Evolutionary conservation across 2,329 filamentous ascomycete species (phyloP), one percentile per base, ranked within the genome.

Genomic region (Pestalotiopsis fici): DNA sequence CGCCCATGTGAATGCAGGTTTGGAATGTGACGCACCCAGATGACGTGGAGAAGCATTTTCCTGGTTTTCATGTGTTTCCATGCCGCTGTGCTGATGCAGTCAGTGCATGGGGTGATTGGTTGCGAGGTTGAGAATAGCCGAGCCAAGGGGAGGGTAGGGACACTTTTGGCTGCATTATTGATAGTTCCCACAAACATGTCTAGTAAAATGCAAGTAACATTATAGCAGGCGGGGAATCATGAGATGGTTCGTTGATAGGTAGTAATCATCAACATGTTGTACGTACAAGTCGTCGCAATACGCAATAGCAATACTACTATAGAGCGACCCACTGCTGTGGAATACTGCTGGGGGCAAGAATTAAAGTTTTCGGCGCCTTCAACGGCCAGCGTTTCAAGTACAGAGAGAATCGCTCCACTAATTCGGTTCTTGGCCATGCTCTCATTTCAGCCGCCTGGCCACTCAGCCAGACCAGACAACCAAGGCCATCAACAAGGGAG

Each of bases 351-450:
- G 43, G 43, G 18, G 18, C 43, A 50, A n/a, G 43, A 60, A 60
- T 31, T 60, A 60, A 39, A 60, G 57, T 60, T 60, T 60, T 60
- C 21, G 57, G 57, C 21, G 57, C 21, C 18, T 60, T 60, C 28
- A 37, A 37, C n/a, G 57, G 28, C 57, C 57, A 60, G 57, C 57
- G 57, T 60, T 60, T 60, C 57, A 60, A 35, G 6, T 60, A 60
- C n/a, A 60, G 57, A 37, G n/a, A 23, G 25, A 57, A 15, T 31
- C 13, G 15, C 57, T 60, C 57, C 57, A 60, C 57, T 18, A 35
- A 31, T 50, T 50, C 43, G 43, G 21, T 21, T 60, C 27, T 18
- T 21, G 23, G 23, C 55, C 23, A 57, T 23, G 23, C 23, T 25
- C 55, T 57, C 23, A 54, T n/a, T 23, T 31, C 21, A 31, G 23